A percentile compares a stretch with the other conserved stretches of the same genome.
Conservation (phyloP, 106 monocot genomes). For the Dioscorea zingiberensis region DNA sequence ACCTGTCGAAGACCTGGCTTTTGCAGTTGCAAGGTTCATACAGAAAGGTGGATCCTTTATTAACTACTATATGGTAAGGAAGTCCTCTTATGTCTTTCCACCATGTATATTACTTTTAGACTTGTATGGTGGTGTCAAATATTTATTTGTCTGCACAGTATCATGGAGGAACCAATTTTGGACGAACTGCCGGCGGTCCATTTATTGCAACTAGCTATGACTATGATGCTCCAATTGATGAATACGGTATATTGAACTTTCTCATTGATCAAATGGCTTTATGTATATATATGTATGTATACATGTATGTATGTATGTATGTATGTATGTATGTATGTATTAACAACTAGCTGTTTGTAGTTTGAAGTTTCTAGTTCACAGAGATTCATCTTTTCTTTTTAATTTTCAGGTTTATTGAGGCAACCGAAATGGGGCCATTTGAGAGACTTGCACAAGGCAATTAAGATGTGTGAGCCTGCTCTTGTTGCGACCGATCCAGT, state of each 20-base stretch:
- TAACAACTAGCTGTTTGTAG: too few species aligned
- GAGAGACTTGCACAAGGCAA: conserved; percentile 36
- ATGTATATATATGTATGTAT: too few species aligned
- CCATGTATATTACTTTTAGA: neutral
- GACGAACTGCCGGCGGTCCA: conserved; percentile 40
- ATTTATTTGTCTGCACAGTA: conserved; percentile 16
- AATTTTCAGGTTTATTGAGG: conserved; percentile 22
- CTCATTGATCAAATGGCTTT: too few species aligned
- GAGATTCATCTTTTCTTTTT: too few species aligned
- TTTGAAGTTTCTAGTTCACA: too few species aligned
- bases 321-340: too few species aligned
- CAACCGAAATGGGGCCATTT: conserved; percentile 48
- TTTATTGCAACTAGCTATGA: conserved; percentile 43
- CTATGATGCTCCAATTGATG: conserved; percentile 50
- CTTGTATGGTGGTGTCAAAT: neutral
- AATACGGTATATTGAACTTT: conserved; percentile 23
- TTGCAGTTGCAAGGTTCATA: conserved; percentile 38
- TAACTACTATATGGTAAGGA: conserved; percentile 44
- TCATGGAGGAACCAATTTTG: conserved; percentile 49
- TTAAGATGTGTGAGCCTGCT: conserved; percentile 34
- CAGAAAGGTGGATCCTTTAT: conserved; percentile 44
- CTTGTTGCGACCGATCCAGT: conserved; percentile 25
- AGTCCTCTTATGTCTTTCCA: neutral
- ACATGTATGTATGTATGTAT: too few species aligned
- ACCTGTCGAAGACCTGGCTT: conserved; percentile 43